phyloP scores from a whole-genome alignment of 805 yeast genomes.

The Kregervanrija delftensis region DNA sequence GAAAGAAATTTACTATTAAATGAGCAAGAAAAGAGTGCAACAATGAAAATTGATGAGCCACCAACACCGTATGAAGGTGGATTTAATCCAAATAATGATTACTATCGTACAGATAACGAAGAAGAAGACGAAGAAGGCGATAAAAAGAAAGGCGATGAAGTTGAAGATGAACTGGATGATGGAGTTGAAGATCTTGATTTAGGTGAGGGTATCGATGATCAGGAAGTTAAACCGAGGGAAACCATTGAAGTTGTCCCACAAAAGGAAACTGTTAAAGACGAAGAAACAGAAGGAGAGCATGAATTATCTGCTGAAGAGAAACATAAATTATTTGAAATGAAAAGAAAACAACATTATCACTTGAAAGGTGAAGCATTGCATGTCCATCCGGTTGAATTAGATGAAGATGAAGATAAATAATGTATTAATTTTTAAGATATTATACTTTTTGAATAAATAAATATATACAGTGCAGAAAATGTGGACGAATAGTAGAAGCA shows the following conservation, averaged over 20 bases:
- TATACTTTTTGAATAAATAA: too few relatives aligned
- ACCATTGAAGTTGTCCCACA: constrained; percentile 15
- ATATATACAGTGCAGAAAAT: too few relatives aligned
- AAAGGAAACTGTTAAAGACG: neutral
- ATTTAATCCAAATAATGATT: constrained; percentile 73
- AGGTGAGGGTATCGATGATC: constrained; percentile 31
- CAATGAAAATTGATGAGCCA: constrained; percentile 88
- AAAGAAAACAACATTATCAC: constrained; percentile 77
- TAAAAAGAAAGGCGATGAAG: constrained; percentile 36
- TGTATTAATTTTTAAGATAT: too few relatives aligned
- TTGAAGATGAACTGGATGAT: constrained; percentile 25
- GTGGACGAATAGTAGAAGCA: too few relatives aligned
- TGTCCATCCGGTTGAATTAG: constrained; percentile 28
- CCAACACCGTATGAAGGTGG: constrained; percentile 95
- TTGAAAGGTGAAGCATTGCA: constrained; percentile 43
- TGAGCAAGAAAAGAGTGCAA: constrained; percentile 66
- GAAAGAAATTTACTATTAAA: constrained; percentile 66
- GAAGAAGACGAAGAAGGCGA: constrained; percentile 34
- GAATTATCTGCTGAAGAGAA: constrained; percentile 47
- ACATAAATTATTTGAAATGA: constrained; percentile 65
- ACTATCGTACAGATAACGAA: constrained; percentile 66
- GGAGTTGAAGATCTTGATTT: constrained; percentile 14
- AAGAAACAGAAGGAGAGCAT: constrained; percentile 15
- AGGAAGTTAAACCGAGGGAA: constrained; percentile 6
- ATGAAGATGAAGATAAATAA: constrained; percentile 19